Percentiles rank a stretch among this genome's conserved stretches.
Evolutionary conservation across 345 rosid genomes (phyloP).

Genomic region (Odontarrhena argentea): DNA sequence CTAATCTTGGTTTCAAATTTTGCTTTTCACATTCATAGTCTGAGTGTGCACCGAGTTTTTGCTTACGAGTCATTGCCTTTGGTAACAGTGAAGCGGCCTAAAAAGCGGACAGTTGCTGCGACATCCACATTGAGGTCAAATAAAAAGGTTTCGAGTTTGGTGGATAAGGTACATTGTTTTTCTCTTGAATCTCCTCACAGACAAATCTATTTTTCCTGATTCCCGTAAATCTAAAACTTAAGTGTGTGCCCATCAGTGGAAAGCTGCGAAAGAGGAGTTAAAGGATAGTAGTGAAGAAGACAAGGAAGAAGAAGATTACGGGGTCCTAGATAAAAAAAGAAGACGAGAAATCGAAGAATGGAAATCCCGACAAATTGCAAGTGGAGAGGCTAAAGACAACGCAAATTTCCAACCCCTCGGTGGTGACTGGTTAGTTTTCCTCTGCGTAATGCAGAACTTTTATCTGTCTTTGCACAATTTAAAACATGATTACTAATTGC

Average conservation of each 20-base stretch:
- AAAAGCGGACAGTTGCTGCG: conserved; percentile 70
- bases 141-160: conserved; percentile 91
- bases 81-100: conserved; percentile 60
- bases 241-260: conserved; percentile 60
- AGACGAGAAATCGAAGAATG: conserved; percentile 88
- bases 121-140: conserved; percentile 84
- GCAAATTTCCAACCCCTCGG: conserved; percentile 98
- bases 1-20: conserved; percentile 4
- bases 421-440: conserved; percentile 76
- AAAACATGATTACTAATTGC: conserved; percentile 19
- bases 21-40: neutral
- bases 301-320: conserved; percentile 66
- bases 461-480: neutral
- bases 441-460: conserved; percentile 3
- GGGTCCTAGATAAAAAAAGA: conserved; percentile 71
- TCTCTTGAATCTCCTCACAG: conserved; percentile 8
- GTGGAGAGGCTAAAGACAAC: conserved; percentile 90
- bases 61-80: conserved; percentile 24
- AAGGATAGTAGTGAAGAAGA: conserved; percentile 74
- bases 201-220: conserved; percentile 4
- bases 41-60: conserved; percentile 8
- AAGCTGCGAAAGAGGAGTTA: conserved; percentile 96
- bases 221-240: neutral
- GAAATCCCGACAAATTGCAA: conserved; percentile 82
- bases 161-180: conserved; percentile 72